Evolutionary conservation across 176 grass and related monocot species (phyloP).

Genomic region (Aegilops umbellulata): DNA sequence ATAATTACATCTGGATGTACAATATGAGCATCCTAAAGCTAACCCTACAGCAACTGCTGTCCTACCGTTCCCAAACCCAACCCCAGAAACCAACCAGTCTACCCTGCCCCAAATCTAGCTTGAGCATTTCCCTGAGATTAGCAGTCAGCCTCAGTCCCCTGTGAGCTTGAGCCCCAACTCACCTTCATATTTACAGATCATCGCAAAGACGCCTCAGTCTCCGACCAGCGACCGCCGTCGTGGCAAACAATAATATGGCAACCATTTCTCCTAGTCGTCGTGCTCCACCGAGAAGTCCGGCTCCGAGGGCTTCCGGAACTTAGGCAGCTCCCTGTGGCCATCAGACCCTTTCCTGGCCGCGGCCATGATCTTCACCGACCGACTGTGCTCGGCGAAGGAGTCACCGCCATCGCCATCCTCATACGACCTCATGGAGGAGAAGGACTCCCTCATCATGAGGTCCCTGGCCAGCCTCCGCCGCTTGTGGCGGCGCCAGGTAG

Average conservation of each 20-base stretch:
- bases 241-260: not conserved
- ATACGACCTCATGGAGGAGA: conserved; percentile 44
- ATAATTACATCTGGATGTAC: conserved; percentile 35
- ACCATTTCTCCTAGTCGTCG: conserved; percentile 42
- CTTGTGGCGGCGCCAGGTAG: conserved; percentile 70
- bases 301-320: conserved; percentile 80
- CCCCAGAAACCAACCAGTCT: too few species aligned
- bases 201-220: too few species aligned
- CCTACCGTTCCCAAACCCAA: too few species aligned
- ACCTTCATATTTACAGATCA: too few species aligned
- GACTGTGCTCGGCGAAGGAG: conserved; percentile 29
- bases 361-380: conserved; percentile 40
- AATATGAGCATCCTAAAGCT: conserved; percentile 20
- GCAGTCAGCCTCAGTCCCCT: too few species aligned
- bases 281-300: conserved; percentile 85
- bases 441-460: conserved; percentile 73
- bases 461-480: conserved; percentile 67
- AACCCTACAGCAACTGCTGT: not conserved
- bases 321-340: conserved; percentile 50
- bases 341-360: conserved; percentile 50
- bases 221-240: not conserved
- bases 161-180: too few species aligned
- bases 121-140: conserved; percentile 2
- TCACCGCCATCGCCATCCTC: conserved; percentile 18
- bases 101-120: not conserved